Evolutionary conservation across 1,139 yeast species (phyloP).

Genomic region (Arxiozyma heterogenica): DNA sequence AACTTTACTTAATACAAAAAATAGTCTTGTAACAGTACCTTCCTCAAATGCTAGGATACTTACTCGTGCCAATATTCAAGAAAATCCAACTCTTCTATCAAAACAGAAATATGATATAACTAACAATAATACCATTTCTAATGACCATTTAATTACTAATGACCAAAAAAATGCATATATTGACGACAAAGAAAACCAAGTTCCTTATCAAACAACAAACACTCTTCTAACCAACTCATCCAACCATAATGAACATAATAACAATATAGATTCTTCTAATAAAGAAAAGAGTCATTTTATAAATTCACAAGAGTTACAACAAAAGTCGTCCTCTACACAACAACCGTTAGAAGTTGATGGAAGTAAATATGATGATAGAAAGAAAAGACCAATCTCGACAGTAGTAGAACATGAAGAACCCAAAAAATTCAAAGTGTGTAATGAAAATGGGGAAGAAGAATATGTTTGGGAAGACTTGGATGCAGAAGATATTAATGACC

Average conservation of each 20-base stretch:
- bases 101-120: neutral
- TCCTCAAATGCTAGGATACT: constrained; percentile 10
- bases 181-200: constrained; percentile 22
- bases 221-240: constrained; percentile 1
- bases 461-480: constrained; percentile 85
- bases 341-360: neutral
- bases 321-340: neutral
- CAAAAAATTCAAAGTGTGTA: constrained; percentile 28
- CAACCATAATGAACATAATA: neutral
- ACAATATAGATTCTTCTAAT: neutral
- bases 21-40: constrained; percentile 2
- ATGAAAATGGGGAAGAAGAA: constrained; percentile 29
- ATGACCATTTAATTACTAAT: constrained; percentile 1
- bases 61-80: constrained; percentile 8
- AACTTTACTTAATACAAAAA: constrained; percentile 11
- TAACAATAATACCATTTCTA: neutral
- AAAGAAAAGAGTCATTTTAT: neutral
- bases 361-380: constrained; percentile 16
- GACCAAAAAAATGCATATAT: neutral
- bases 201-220: constrained; percentile 9
- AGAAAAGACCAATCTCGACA: constrained; percentile 30
- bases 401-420: constrained; percentile 30
- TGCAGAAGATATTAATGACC: constrained; percentile 85
- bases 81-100: neutral
- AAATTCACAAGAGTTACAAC: neutral